These are phyloP conservation scores for Citeromyces nyonsensis DNA, from an alignment of 805 yeast species.

Conservation along the genomic window DNA sequence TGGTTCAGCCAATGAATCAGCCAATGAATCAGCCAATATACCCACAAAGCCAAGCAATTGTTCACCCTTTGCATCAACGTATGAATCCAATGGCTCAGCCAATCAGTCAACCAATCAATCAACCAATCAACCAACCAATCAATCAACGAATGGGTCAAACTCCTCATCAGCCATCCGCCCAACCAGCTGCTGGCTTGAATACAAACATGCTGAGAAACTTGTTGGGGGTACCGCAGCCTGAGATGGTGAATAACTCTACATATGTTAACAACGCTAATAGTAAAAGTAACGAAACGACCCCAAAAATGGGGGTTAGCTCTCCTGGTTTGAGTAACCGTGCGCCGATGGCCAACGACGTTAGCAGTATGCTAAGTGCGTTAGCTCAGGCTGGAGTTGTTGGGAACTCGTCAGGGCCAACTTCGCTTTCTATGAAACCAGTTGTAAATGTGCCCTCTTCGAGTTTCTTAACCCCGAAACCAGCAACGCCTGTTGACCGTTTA, in stretches of 20 bases:
- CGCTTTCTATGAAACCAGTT: constrained; percentile 1
- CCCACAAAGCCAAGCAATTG: neutral
- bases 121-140: constrained; percentile 1
- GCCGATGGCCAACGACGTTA: constrained; percentile 1
- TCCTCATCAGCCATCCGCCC: constrained; percentile 3
- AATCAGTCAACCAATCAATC: neutral
- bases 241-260: constrained; percentile 1
- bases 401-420: constrained; percentile 1
- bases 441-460: constrained; percentile 2
- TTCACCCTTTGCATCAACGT: constrained; percentile 1
- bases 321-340: neutral
- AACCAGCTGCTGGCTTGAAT: neutral
- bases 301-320: neutral
- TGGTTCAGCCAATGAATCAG: no score
- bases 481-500: neutral
- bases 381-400: constrained; percentile 3
- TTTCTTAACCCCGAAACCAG: constrained; percentile 1
- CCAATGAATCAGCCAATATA: no score
- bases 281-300: neutral
- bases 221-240: neutral
- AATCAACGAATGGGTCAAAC: no score
- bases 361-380: constrained; percentile 1
- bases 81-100: no score
- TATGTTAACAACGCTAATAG: neutral
- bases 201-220: neutral